Percentiles rank a stretch among this genome's conserved stretches.
phyloP scores from a whole-genome alignment of 2,329 filamentous ascomycete genomes.

The Mollisia scopiformis region DNA sequence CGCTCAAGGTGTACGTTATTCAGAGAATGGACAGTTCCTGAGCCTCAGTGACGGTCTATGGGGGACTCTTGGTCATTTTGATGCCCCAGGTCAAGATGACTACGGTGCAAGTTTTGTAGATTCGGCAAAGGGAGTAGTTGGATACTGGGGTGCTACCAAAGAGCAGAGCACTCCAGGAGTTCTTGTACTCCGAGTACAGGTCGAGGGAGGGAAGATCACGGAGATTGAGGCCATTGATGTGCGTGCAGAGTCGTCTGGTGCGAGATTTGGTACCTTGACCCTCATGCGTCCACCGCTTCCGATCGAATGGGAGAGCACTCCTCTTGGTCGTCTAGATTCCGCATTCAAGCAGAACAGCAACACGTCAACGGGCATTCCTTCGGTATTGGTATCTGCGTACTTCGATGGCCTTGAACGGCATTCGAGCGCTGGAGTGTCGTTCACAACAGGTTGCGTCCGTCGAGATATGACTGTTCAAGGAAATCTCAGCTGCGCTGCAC shows the following conservation, averaged over 20 bases:
- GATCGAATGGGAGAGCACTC: conserved; percentile 1
- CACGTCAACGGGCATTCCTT: background rate
- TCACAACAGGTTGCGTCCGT: background rate
- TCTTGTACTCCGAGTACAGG: conserved; percentile 7
- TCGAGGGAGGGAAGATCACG: background rate
- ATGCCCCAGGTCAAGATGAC: background rate
- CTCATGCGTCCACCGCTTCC: conserved; percentile 11
- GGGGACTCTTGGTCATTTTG: background rate
- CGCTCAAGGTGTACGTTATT: background rate
- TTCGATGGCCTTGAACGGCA: conserved; percentile 3
- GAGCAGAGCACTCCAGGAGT: conserved; percentile 8
- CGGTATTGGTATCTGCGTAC: background rate
- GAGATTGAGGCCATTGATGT: conserved; percentile 10
- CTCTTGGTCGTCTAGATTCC: background rate
- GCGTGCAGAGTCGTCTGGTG: conserved; percentile 1
- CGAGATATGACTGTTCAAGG: background rate
- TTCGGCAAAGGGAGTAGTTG: background rate
- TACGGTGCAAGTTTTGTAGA: conserved; percentile 7
- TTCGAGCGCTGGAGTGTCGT: background rate
- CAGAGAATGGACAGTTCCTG: conserved; percentile 9
- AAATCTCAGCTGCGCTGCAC: conserved; percentile 7
- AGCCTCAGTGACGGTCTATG: conserved; percentile 4
- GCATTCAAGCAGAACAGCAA: background rate
- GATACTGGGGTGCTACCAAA: conserved; percentile 8
- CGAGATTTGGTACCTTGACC: conserved; percentile 2